These are phyloP conservation scores for Pestalotiopsis sp. DNA, from an alignment of 2,329 filamentous ascomycete species.

Conservation along the genomic window DNA sequence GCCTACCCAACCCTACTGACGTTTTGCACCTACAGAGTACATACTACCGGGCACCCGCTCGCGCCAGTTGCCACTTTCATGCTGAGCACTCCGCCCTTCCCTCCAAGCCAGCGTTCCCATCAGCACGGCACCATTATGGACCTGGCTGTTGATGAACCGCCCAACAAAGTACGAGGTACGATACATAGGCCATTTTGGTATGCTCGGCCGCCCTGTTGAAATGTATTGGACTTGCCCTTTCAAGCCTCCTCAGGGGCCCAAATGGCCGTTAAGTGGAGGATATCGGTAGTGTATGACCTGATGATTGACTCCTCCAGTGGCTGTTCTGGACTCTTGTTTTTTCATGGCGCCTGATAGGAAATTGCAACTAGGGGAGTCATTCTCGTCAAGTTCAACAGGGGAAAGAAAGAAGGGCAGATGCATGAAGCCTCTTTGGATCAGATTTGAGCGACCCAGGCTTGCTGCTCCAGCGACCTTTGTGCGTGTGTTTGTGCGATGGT, in stretches of 20 bases:
- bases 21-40: neutral
- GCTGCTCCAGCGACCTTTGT: neutral
- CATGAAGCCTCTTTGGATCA: neutral
- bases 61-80: conserved; percentile 5
- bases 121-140: neutral
- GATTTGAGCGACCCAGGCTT: neutral
- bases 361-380: neutral
- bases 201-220: neutral
- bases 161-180: neutral
- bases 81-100: neutral
- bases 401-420: neutral
- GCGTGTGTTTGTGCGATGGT: neutral
- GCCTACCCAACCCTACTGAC: neutral
- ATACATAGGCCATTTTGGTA: neutral
- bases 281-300: neutral
- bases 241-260: neutral
- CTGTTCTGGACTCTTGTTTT: neutral
- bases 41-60: neutral
- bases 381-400: neutral
- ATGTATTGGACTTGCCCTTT: neutral
- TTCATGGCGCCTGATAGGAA: neutral
- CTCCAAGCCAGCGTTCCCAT: neutral
- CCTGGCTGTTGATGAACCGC: neutral
- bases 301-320: neutral
- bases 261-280: neutral